These are phyloP conservation scores for Colletotrichum orchidophilum DNA, from an alignment of 2,329 filamentous ascomycete genomes.

Conservation along the genomic window DNA sequence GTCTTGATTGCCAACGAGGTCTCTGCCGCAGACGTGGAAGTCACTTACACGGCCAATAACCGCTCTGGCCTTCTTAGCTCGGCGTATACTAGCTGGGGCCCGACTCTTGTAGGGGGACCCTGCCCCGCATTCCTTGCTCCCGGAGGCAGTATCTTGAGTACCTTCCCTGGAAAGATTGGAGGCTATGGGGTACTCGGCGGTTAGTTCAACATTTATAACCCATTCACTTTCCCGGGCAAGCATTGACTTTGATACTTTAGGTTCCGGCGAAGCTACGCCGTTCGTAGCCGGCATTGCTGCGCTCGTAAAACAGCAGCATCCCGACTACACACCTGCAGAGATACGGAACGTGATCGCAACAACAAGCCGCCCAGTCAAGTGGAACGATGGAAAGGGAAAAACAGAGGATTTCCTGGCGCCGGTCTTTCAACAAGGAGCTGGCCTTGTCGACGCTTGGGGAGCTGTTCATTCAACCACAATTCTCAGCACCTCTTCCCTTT, in stretches of 20 bases:
- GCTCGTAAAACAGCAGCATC: constrained; percentile 35
- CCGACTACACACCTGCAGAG: constrained; percentile 34
- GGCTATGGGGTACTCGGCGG: constrained; percentile 50
- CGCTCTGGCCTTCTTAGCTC: not conserved
- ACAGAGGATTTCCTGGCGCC: constrained; percentile 36
- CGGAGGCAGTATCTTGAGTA: constrained; percentile 54
- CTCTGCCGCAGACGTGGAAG: not conserved
- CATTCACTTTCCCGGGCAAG: no score
- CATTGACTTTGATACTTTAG: constrained; percentile 33
- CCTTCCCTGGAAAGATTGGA: constrained; percentile 36
- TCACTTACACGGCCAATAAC: constrained; percentile 4
- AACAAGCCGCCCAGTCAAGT: constrained; percentile 36
- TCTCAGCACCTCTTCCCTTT: constrained; percentile 44
- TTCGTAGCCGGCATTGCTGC: constrained; percentile 49
- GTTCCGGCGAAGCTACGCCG: constrained; percentile 57
- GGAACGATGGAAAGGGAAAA: constrained; percentile 32
- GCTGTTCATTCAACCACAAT: constrained; percentile 45
- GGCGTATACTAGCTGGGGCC: constrained; percentile 51
- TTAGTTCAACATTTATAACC: not conserved
- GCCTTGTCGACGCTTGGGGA: constrained; percentile 48
- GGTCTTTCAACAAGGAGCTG: constrained; percentile 50
- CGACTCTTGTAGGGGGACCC: constrained; percentile 50
- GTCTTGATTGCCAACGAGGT: not conserved
- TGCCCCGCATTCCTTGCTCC: constrained; percentile 51
- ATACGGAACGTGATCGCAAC: constrained; percentile 38